A percentile compares a stretch with the other conserved stretches of the same genome.
phyloP scores from a whole-genome alignment of 2,329 filamentous ascomycete genomes.

The Penicillium concentricum region DNA sequence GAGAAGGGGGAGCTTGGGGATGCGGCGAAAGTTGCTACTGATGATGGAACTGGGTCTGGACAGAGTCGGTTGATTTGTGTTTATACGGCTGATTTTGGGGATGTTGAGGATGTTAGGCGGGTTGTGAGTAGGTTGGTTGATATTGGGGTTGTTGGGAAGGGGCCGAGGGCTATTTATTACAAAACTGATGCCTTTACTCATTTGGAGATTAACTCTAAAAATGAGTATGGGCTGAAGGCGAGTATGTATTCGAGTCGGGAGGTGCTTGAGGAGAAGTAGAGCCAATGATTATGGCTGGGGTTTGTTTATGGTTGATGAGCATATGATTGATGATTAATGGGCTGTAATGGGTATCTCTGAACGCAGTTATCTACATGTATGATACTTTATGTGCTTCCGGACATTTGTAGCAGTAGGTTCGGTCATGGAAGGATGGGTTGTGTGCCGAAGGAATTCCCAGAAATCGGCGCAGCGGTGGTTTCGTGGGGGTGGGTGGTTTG shows the following conservation, averaged over 20 bases:
- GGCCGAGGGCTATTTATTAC: slow-evolving; percentile 65
- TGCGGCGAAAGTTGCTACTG: slow-evolving; percentile 69
- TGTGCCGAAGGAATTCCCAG: background rate
- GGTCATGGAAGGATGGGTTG: background rate
- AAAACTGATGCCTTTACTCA: slow-evolving; percentile 73
- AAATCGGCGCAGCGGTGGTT: background rate
- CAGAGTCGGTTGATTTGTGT: slow-evolving; percentile 67
- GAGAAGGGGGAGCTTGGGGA: slow-evolving; percentile 68
- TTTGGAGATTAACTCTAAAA: slow-evolving; percentile 60
- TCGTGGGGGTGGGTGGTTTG: background rate
- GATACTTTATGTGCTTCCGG: background rate
- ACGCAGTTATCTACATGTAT: slow-evolving; percentile 3
- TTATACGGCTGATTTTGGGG: slow-evolving; percentile 73
- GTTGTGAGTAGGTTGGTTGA: slow-evolving; percentile 64
- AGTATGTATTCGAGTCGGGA: slow-evolving; percentile 45
- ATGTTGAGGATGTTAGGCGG: slow-evolving; percentile 66
- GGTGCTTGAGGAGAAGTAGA: slow-evolving; percentile 30
- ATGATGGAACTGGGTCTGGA: slow-evolving; percentile 33
- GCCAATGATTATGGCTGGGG: slow-evolving; percentile 5
- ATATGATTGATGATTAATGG: slow-evolving; percentile 8
- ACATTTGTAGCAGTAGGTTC: background rate
- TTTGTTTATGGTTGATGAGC: background rate
- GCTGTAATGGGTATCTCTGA: slow-evolving; percentile 14
- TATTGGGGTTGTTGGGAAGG: slow-evolving; percentile 56
- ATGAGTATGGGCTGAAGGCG: slow-evolving; percentile 62